Conservation (phyloP, 2,329 filamentous ascomycete genomes). For the Colletotrichum siamense region DNA sequence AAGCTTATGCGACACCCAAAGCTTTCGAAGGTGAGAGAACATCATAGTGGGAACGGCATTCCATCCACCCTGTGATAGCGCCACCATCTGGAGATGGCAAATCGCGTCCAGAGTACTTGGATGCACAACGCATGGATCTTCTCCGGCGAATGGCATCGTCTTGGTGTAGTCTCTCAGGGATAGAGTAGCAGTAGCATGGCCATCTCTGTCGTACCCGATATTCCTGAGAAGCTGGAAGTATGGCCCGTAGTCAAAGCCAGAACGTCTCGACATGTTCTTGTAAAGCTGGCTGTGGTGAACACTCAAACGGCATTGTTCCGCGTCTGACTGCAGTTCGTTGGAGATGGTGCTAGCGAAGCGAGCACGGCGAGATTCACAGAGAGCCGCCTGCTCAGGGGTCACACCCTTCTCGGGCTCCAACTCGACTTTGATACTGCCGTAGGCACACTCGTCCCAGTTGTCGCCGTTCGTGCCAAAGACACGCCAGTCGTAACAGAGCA, state of each 20-base stretch:
- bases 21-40: background rate
- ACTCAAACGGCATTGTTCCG: background rate
- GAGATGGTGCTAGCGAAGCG: background rate
- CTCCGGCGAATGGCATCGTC: conserved; percentile 9
- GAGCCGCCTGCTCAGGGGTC: background rate
- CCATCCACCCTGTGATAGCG: background rate
- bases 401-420: background rate
- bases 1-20: background rate
- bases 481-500: background rate
- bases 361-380: background rate
- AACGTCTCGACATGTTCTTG: background rate
- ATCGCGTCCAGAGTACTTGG: conserved; percentile 4
- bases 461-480: background rate
- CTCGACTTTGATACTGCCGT: conserved; percentile 5
- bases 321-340: background rate
- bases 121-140: conserved; percentile 12
- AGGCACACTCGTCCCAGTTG: background rate
- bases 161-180: background rate
- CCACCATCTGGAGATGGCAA: conserved; percentile 1
- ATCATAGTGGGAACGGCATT: background rate
- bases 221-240: conserved; percentile 9
- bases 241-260: conserved; percentile 10
- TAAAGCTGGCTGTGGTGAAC: background rate
- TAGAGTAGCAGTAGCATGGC: background rate
- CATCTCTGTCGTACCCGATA: background rate